phyloP scores from a whole-genome alignment of 2,329 filamentous ascomycete species.

The Amauroascus niger region DNA sequence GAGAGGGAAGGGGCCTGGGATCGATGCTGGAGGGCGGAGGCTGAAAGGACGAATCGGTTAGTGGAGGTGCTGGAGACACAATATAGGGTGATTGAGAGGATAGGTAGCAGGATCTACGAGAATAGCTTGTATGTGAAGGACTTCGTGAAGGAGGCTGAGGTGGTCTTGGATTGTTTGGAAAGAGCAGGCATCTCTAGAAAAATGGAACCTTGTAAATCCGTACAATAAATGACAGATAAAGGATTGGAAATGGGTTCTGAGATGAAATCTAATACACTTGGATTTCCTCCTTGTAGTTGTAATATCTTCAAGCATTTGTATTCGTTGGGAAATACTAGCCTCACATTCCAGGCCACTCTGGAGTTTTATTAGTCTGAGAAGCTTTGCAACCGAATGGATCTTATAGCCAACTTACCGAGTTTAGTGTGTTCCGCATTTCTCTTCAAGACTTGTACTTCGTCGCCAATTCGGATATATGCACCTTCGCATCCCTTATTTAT shows the following conservation, averaged over 20 bases:
- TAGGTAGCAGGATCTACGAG: too few species aligned
- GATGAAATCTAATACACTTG: neutral
- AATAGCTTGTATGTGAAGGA: too few species aligned
- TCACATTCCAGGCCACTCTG: neutral
- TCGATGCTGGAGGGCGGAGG: too few species aligned
- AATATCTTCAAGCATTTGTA: neutral
- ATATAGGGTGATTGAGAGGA: too few species aligned
- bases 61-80: too few species aligned
- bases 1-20: too few species aligned
- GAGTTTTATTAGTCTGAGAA: neutral
- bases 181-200: too few species aligned
- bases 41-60: too few species aligned
- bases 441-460: conserved; percentile 46
- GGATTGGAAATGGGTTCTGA: too few species aligned
- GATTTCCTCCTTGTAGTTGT: neutral
- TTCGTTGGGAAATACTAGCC: neutral
- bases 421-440: conserved; percentile 45
- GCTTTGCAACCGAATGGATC: neutral
- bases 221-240: neutral
- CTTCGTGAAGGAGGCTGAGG: too few species aligned
- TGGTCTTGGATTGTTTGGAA: too few species aligned
- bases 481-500: conserved; percentile 34
- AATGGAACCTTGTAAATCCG: neutral
- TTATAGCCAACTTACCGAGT: conserved; percentile 39
- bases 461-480: conserved; percentile 44